Evolutionary conservation across 2,329 filamentous ascomycete genomes (phyloP).

Genomic region (Cladosporium cucumerinum): DNA sequence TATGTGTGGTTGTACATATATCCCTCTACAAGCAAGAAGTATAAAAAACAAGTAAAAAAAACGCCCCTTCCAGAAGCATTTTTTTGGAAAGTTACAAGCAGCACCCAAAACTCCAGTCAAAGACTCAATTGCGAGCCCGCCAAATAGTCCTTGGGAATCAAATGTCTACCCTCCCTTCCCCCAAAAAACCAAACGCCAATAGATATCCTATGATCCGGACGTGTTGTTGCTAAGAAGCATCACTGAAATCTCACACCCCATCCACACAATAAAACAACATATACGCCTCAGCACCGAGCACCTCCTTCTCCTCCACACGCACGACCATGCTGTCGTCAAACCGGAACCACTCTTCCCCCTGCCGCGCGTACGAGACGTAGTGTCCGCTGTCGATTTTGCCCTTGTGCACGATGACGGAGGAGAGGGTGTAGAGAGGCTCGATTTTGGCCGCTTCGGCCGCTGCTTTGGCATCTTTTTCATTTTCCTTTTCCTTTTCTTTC

Average conservation of each 20-base stretch:
- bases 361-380: constrained; percentile 83
- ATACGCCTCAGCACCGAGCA: constrained; percentile 82
- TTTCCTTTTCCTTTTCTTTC: constrained; percentile 17
- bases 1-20: constrained; percentile 16
- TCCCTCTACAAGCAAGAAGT: constrained; percentile 12
- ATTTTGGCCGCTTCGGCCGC: constrained; percentile 21
- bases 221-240: not conserved
- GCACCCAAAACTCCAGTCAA: not conserved
- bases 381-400: constrained; percentile 91
- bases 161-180: not conserved
- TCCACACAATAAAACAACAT: constrained; percentile 70
- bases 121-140: not conserved
- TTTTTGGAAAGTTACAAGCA: not conserved
- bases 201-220: not conserved
- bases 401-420: constrained; percentile 88
- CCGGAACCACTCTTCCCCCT: constrained; percentile 85
- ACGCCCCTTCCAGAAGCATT: not conserved
- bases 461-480: constrained; percentile 20
- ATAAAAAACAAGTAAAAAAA: constrained; percentile 6
- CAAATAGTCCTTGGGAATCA: not conserved
- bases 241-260: constrained; percentile 12
- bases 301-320: constrained; percentile 76
- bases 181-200: not conserved
- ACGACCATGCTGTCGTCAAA: constrained; percentile 96
- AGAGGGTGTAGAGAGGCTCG: constrained; percentile 78